Percentiles rank a stretch among this genome's conserved stretches.
Conservation (phyloP, 139 green algal species). For the Desmodesmus armatus region DNA sequence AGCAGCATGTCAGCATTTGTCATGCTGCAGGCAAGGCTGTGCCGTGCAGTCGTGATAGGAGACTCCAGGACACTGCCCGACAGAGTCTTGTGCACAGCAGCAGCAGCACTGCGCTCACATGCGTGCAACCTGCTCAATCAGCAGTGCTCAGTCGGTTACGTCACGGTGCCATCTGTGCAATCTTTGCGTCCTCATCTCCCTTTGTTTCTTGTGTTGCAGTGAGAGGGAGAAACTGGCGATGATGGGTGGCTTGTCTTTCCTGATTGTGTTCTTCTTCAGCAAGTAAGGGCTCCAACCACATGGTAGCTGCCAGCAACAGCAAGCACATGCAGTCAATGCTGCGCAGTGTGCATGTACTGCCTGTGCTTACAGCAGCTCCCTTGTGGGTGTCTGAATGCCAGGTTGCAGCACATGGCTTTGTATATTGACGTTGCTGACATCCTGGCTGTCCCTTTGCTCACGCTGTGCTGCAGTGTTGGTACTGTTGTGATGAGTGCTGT, state of each 20-base stretch:
- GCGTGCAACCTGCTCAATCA: too few relatives aligned
- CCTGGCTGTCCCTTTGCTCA: not conserved
- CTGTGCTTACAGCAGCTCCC: too few relatives aligned
- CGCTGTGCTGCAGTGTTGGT: conserved; percentile 72
- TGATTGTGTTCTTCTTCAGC: conserved; percentile 95
- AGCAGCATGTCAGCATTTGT: not conserved
- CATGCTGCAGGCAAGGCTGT: not conserved
- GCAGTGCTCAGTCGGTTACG: not conserved
- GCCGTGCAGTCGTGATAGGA: too few relatives aligned
- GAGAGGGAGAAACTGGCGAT: conserved; percentile 89
- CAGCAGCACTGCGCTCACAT: too few relatives aligned
- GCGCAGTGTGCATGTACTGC: too few relatives aligned
- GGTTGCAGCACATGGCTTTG: not conserved
- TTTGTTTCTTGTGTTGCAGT: conserved; percentile 72
- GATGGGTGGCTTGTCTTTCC: conserved; percentile 77
- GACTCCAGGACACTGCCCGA: too few relatives aligned
- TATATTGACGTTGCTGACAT: too few relatives aligned
- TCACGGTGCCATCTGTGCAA: too few relatives aligned
- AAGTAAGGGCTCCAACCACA: conserved; percentile 56
- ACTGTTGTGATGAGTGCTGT: conserved; percentile 89
- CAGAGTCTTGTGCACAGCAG: too few relatives aligned
- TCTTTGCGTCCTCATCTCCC: too few relatives aligned
- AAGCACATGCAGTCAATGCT: not conserved
- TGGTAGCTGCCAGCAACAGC: not conserved
- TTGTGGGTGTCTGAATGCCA: too few relatives aligned